phyloP scores from a whole-genome alignment of 306 rosid species.

The Sechiopsis laciniata region DNA sequence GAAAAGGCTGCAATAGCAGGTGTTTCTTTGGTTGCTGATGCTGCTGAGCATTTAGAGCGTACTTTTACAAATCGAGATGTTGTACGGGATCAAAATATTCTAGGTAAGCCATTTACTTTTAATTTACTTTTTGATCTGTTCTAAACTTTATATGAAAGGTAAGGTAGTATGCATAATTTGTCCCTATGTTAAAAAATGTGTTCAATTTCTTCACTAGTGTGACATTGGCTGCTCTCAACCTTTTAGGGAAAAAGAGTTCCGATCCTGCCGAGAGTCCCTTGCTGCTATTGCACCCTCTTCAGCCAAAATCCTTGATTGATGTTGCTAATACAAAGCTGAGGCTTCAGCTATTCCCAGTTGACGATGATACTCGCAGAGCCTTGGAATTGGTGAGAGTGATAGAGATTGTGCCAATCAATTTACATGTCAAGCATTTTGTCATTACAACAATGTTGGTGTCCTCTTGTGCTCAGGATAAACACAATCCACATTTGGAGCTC shows the following conservation, averaged over 20 bases:
- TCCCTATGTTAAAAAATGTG: not conserved
- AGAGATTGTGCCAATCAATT: conserved; percentile 10
- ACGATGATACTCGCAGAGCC: conserved; percentile 77
- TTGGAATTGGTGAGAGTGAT: conserved; percentile 74
- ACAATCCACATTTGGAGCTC: conserved; percentile 90
- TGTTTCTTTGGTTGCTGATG: conserved; percentile 97
- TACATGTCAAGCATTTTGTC: not conserved
- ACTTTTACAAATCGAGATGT: conserved; percentile 48
- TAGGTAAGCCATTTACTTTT: conserved; percentile 32
- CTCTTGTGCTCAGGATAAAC: conserved; percentile 57
- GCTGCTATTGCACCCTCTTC: conserved; percentile 42
- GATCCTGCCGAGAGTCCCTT: conserved; percentile 38
- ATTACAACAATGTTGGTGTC: conserved; percentile 23
- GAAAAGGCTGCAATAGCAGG: conserved; percentile 99
- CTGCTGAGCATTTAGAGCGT: conserved; percentile 96
- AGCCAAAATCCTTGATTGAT: conserved; percentile 52
- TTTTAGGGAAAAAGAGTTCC: conserved; percentile 49
- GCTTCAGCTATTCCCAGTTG: conserved; percentile 90
- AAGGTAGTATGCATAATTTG: not conserved
- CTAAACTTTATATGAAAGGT: not conserved
- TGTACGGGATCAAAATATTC: conserved; percentile 46
- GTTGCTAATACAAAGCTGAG: conserved; percentile 55
- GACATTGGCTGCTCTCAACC: conserved; percentile 11
- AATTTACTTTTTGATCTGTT: not conserved
- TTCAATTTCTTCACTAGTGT: conserved; percentile 19